Conservation (phyloP, 2,329 filamentous ascomycete species). For the Monilinia aucupariae region DNA sequence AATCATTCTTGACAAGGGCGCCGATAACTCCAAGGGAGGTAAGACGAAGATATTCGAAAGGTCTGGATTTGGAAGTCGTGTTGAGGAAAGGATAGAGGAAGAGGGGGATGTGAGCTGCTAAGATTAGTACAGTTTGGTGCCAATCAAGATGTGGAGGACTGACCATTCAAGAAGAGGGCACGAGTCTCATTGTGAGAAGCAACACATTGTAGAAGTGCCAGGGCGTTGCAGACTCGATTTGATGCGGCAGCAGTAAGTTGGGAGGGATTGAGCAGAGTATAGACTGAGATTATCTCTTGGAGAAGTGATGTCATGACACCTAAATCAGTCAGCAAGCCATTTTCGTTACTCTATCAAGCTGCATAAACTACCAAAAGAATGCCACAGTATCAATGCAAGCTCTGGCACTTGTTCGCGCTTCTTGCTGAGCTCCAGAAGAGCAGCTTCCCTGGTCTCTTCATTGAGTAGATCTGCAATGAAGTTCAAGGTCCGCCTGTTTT, state of each 20-base stretch:
- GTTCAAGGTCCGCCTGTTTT: slow-evolving; percentile 85
- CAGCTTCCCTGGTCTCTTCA: slow-evolving; percentile 79
- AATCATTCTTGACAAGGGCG: slow-evolving; percentile 97
- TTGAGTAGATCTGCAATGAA: slow-evolving; percentile 91
- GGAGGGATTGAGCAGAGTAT: slow-evolving; percentile 91
- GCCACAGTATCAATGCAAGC: slow-evolving; percentile 92
- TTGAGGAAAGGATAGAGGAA: slow-evolving; percentile 98
- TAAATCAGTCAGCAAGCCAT: slow-evolving; percentile 38
- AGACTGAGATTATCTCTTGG: slow-evolving; percentile 98
- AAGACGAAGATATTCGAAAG: slow-evolving; percentile 93
- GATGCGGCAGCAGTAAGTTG: slow-evolving; percentile 96
- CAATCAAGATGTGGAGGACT: slow-evolving; percentile 25
- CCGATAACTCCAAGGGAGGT: slow-evolving; percentile 96
- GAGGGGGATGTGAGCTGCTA: slow-evolving; percentile 87
- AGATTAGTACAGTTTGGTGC: slow-evolving; percentile 20
- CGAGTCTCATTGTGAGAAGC: slow-evolving; percentile 96
- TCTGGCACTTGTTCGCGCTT: slow-evolving; percentile 98
- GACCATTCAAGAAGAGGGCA: slow-evolving; percentile 88
- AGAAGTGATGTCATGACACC: slow-evolving; percentile 97
- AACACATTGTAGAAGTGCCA: slow-evolving; percentile 92
- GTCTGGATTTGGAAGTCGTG: slow-evolving; percentile 94
- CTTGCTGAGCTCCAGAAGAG: slow-evolving; percentile 92
- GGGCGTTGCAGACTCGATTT: slow-evolving; percentile 94
- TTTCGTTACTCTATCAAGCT: background rate
- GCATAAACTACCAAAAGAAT: slow-evolving; percentile 76